phyloP scores from a whole-genome alignment of 495 filamentous ascomycete species.

The Xylaria castorea region DNA sequence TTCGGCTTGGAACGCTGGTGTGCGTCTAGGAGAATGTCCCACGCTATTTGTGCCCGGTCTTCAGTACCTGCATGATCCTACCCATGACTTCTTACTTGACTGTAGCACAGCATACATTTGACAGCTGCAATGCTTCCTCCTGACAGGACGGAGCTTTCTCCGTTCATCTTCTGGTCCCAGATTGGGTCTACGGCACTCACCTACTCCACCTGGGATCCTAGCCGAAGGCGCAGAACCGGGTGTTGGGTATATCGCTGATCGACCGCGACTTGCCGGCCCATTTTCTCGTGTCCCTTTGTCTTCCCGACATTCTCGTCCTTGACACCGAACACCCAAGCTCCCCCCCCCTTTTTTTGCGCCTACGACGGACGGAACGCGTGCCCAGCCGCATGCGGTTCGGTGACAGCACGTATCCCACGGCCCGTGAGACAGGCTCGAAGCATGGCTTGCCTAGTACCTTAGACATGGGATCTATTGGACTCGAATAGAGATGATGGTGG shows the following conservation, averaged over 20 bases:
- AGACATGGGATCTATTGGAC: too few relatives aligned
- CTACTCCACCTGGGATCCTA: background rate
- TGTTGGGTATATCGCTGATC: too few relatives aligned
- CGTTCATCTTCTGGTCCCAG: background rate
- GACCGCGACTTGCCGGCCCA: background rate
- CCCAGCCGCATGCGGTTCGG: too few relatives aligned
- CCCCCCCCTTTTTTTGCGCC: too few relatives aligned
- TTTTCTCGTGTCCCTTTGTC: background rate
- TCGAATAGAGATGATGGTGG: too few relatives aligned
- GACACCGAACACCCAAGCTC: background rate
- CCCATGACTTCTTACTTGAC: background rate
- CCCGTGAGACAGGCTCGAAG: too few relatives aligned
- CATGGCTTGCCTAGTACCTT: too few relatives aligned
- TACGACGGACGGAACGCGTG: too few relatives aligned
- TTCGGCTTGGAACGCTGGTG: background rate
- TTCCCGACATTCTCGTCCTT: background rate
- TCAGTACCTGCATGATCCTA: conserved; percentile 15
- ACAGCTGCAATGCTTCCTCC: conserved; percentile 5
- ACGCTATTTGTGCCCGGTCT: background rate
- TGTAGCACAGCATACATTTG: conserved; percentile 1
- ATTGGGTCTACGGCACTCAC: background rate
- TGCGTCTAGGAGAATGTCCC: background rate
- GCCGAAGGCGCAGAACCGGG: background rate
- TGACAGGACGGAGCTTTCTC: background rate
- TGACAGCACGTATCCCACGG: too few relatives aligned